A percentile compares a stretch with the other conserved stretches of the same genome.
These are phyloP conservation scores for Alternaria conjuncta DNA, from an alignment of 2,329 filamentous ascomycete genomes.

Conservation along the genomic window DNA sequence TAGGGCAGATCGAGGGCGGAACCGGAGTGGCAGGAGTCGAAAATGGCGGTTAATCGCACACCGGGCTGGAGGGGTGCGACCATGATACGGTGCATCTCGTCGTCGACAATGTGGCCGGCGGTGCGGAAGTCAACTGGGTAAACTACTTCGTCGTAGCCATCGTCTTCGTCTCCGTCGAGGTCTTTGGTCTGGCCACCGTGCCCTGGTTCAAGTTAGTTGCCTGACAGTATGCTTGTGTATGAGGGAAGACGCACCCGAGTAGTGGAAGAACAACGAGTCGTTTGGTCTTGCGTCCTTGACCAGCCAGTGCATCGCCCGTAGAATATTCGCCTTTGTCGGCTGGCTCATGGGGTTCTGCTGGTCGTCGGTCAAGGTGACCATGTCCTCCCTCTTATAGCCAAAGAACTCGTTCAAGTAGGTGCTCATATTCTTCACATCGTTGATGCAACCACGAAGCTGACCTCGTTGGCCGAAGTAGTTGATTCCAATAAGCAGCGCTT, in stretches of 20 bases:
- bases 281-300: constrained; percentile 92
- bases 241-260: constrained; percentile 72
- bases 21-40: constrained; percentile 81
- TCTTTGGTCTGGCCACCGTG: constrained; percentile 85
- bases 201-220: constrained; percentile 53
- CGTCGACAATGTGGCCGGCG: constrained; percentile 81
- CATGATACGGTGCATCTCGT: constrained; percentile 81
- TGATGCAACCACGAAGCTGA: constrained; percentile 91
- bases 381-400: constrained; percentile 92
- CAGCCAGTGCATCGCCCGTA: constrained; percentile 97
- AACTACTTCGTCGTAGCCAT: constrained; percentile 83
- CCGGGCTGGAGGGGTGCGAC: constrained; percentile 80
- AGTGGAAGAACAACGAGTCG: constrained; percentile 97
- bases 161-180: constrained; percentile 78
- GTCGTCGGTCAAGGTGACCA: constrained; percentile 96
- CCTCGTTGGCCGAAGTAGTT: constrained; percentile 95
- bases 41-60: constrained; percentile 82
- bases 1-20: constrained; percentile 80
- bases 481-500: constrained; percentile 91
- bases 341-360: constrained; percentile 98
- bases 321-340: constrained; percentile 92
- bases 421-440: constrained; percentile 98
- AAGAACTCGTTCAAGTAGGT: constrained; percentile 87
- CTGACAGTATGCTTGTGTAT: neutral
- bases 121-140: constrained; percentile 83